phyloP scores from a whole-genome alignment of 1,284 basidiomycete genomes.

The Rhodotorula sp. region DNA sequence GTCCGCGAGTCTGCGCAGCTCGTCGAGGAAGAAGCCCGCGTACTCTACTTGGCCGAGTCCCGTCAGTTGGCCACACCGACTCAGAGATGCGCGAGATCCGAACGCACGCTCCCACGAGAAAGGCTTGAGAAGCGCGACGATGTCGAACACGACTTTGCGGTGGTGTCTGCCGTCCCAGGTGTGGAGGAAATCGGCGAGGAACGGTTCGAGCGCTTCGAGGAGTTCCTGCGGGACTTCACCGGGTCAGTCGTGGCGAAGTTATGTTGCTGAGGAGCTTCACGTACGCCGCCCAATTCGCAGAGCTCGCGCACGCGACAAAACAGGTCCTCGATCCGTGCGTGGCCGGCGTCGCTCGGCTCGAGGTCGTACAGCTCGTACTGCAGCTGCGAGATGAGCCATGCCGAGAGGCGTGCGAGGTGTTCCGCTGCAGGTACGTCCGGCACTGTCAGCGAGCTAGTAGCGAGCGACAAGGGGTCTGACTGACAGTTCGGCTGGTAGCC shows the following conservation, averaged over 20 bases:
- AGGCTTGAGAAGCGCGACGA: constrained; percentile 19
- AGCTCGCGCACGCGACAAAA: constrained; percentile 8
- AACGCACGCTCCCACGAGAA: background rate
- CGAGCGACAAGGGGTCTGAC: background rate
- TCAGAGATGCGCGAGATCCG: rapidly evolving
- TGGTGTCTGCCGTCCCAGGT: constrained; percentile 12
- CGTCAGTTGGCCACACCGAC: background rate
- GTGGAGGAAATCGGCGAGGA: constrained; percentile 8
- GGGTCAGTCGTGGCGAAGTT: background rate
- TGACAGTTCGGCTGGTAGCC: background rate
- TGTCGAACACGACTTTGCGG: constrained; percentile 5
- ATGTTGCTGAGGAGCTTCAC: background rate
- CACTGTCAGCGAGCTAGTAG: background rate
- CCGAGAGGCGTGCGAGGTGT: constrained; percentile 2
- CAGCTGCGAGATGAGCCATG: constrained; percentile 4
- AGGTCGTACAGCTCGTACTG: constrained; percentile 14
- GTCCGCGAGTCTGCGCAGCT: background rate
- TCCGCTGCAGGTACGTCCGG: background rate
- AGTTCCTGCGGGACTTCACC: constrained; percentile 12
- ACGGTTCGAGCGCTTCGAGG: constrained; percentile 6
- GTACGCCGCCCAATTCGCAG: constrained; percentile 18
- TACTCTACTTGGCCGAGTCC: background rate
- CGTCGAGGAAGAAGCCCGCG: background rate
- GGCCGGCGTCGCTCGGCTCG: background rate
- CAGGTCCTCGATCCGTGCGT: constrained; percentile 3